These are phyloP conservation scores for Dactylella cylindrospora DNA, from an alignment of 2,329 filamentous ascomycete species.

Conservation along the genomic window DNA sequence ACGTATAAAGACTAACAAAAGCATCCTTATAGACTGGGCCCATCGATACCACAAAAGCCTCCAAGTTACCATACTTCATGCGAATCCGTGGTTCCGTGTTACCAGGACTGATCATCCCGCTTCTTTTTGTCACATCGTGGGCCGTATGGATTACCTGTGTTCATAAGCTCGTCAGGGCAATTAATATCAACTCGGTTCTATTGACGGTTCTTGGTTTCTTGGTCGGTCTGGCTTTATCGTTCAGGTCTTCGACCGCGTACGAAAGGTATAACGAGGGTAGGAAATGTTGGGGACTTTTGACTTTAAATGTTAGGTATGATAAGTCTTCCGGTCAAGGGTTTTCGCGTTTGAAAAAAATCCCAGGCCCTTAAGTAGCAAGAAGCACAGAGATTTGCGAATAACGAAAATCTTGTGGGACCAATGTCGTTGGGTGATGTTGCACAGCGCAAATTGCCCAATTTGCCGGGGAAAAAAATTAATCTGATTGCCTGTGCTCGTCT, in stretches of 20 bases:
- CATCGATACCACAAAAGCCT: slow-evolving; percentile 69
- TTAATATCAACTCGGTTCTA: slow-evolving; percentile 55
- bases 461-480: no score
- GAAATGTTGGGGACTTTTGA: slow-evolving; percentile 52
- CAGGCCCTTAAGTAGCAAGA: no score
- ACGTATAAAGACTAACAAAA: background rate
- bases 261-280: slow-evolving; percentile 69
- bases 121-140: slow-evolving; percentile 66
- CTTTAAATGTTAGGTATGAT: slow-evolving; percentile 17
- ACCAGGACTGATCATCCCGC: slow-evolving; percentile 71
- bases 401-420: no score
- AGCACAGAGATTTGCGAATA: no score
- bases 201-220: slow-evolving; percentile 79
- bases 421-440: no score
- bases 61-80: slow-evolving; percentile 74
- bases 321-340: background rate
- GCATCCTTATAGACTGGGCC: slow-evolving; percentile 56
- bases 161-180: slow-evolving; percentile 8
- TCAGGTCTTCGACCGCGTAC: slow-evolving; percentile 75
- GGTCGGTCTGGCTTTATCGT: slow-evolving; percentile 73
- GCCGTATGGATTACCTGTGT: slow-evolving; percentile 63
- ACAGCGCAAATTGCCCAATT: no score
- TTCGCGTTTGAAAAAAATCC: no score
- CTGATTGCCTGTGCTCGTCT: no score
- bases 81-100: slow-evolving; percentile 74